Conservation (phyloP, 1,284 basidiomycete species). For the Pascua sp. region DNA sequence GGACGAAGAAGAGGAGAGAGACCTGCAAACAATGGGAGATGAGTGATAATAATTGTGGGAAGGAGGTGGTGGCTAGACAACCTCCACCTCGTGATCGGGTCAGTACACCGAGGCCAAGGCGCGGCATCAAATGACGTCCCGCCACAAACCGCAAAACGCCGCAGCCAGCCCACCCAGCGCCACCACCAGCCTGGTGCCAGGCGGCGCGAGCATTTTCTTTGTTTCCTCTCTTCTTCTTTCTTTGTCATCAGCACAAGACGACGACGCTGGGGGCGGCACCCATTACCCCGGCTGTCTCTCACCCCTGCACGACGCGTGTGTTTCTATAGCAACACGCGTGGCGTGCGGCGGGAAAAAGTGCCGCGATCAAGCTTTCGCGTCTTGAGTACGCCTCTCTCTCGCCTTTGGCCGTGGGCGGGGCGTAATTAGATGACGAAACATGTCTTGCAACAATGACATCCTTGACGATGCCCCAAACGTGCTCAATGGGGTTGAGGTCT, state of each 20-base stretch:
- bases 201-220: background rate
- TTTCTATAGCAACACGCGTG: background rate
- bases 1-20: background rate
- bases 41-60: background rate
- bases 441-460: too few relatives aligned
- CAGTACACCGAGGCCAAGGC: background rate
- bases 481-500: too few relatives aligned
- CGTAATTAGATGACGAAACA: slow-evolving; percentile 46
- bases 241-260: slow-evolving; percentile 29
- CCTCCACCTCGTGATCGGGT: slow-evolving; percentile 4
- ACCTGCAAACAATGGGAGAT: background rate
- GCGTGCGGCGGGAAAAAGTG: slow-evolving; percentile 14
- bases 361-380: slow-evolving; percentile 23
- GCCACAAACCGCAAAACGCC: slow-evolving; percentile 1
- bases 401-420: slow-evolving; percentile 28
- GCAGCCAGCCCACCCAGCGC: slow-evolving; percentile 2
- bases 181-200: background rate
- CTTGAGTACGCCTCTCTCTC: slow-evolving; percentile 46
- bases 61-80: background rate
- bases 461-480: too few relatives aligned
- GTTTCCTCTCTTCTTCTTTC: slow-evolving; percentile 5
- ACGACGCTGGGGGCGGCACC: slow-evolving; percentile 33
- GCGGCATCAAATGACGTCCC: background rate
- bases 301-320: slow-evolving; percentile 11
- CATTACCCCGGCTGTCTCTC: slow-evolving; percentile 40